Evolutionary conservation across 2,329 filamentous ascomycete species (phyloP).

Genomic region (Microdochium bolleyi): DNA sequence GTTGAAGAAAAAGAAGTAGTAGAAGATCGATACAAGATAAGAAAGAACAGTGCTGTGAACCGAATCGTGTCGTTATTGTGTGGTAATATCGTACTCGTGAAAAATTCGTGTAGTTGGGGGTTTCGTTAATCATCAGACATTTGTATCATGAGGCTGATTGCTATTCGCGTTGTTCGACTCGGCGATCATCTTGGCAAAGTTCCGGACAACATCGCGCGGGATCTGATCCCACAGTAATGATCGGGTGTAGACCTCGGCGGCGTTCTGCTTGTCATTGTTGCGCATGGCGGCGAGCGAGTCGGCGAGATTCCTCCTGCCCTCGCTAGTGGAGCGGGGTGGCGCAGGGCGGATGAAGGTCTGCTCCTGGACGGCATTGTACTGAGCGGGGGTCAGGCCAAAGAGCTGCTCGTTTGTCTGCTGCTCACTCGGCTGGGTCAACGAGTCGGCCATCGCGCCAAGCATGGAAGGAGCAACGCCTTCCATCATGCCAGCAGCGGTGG

Average conservation of each 20-base stretch:
- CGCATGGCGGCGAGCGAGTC: slow-evolving; percentile 78
- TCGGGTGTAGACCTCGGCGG: slow-evolving; percentile 85
- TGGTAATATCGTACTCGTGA: slow-evolving; percentile 6
- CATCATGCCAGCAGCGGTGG: slow-evolving; percentile 35
- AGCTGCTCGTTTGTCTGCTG: slow-evolving; percentile 83
- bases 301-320: slow-evolving; percentile 66
- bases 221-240: slow-evolving; percentile 93
- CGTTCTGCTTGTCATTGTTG: slow-evolving; percentile 60
- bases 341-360: slow-evolving; percentile 61
- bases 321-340: slow-evolving; percentile 46
- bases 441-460: slow-evolving; percentile 59
- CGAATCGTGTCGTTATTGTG: slow-evolving; percentile 8
- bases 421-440: slow-evolving; percentile 66
- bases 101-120: slow-evolving; percentile 20
- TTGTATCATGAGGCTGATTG: slow-evolving; percentile 31
- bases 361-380: slow-evolving; percentile 80
- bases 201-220: slow-evolving; percentile 80
- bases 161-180: slow-evolving; percentile 52
- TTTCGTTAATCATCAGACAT: slow-evolving; percentile 30
- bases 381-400: slow-evolving; percentile 76
- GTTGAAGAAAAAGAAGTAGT: slow-evolving; percentile 17
- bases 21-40: slow-evolving; percentile 11
- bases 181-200: slow-evolving; percentile 86
- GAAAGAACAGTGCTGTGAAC: slow-evolving; percentile 6
- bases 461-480: slow-evolving; percentile 46